Evolutionary conservation across 2,329 filamentous ascomycete species (phyloP).

Genomic region (Phaeosphaeria sp.): DNA sequence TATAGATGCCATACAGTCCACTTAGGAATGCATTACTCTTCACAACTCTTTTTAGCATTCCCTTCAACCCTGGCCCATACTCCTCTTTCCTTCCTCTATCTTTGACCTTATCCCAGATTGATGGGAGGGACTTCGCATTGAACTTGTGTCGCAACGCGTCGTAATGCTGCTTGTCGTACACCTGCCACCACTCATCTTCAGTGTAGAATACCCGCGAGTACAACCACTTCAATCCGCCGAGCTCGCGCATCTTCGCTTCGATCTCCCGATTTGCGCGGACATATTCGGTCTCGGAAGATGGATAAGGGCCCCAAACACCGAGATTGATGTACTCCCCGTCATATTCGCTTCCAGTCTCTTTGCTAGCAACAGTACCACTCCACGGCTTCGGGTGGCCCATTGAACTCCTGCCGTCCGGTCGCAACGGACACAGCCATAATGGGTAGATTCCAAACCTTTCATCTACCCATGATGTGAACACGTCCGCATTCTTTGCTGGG

Average conservation of each 20-base stretch:
- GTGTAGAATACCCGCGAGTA: constrained; percentile 87
- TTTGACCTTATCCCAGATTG: constrained; percentile 71
- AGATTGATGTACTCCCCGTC: constrained; percentile 47
- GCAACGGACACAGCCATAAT: constrained; percentile 64
- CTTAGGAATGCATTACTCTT: constrained; percentile 41
- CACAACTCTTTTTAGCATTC: constrained; percentile 27
- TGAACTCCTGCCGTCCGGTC: constrained; percentile 38
- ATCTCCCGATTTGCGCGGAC: constrained; percentile 73
- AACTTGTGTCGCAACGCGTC: constrained; percentile 69
- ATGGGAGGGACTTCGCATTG: constrained; percentile 66
- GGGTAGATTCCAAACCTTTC: constrained; percentile 59
- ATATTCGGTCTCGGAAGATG: constrained; percentile 64
- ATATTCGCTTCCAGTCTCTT: constrained; percentile 10
- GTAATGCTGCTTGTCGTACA: constrained; percentile 69
- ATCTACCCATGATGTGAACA: constrained; percentile 61
- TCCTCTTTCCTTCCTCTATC: constrained; percentile 42
- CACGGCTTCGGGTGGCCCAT: constrained; percentile 37
- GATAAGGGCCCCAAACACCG: constrained; percentile 79
- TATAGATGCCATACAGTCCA: constrained; percentile 50
- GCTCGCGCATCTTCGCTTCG: constrained; percentile 70
- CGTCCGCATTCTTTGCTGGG: constrained; percentile 57
- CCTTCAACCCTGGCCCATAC: constrained; percentile 26
- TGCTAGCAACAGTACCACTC: constrained; percentile 8
- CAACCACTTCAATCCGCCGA: constrained; percentile 84
- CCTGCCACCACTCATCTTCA: constrained; percentile 72